phyloP scores from a whole-genome alignment of 768 basidiomycete species.

The Amanita brunnescens region DNA sequence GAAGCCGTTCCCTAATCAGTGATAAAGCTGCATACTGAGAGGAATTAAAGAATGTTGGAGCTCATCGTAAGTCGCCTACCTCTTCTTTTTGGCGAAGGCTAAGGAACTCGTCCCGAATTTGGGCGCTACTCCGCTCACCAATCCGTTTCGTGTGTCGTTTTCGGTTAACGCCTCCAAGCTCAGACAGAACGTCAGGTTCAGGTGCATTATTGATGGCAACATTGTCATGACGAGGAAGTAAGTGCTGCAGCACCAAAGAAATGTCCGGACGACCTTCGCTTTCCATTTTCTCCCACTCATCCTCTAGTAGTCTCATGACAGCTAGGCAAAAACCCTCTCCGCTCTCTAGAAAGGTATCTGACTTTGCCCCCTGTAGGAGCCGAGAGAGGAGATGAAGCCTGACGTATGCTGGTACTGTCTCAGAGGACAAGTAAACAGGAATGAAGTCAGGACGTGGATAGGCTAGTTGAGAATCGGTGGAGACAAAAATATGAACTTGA shows the following conservation, averaged over 20 bases:
- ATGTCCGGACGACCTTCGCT: conserved; percentile 71
- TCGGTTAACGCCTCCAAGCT: background rate
- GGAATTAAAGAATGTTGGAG: background rate
- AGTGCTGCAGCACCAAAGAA: conserved; percentile 51
- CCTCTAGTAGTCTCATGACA: conserved; percentile 61
- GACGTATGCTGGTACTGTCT: conserved; percentile 66
- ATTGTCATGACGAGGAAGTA: conserved; percentile 31
- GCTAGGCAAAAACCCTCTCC: conserved; percentile 71
- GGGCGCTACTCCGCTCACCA: conserved; percentile 34
- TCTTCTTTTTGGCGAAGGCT: conserved; percentile 29
- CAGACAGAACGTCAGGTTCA: background rate
- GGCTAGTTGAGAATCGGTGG: conserved; percentile 25
- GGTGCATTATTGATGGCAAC: background rate
- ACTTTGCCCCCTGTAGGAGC: conserved; percentile 48
- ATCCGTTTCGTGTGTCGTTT: background rate
- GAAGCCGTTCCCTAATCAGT: conserved; percentile 49
- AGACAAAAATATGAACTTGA: conserved; percentile 56
- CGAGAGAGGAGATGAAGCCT: conserved; percentile 72
- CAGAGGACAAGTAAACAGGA: conserved; percentile 69
- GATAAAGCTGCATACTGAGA: conserved; percentile 48
- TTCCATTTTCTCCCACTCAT: conserved; percentile 57
- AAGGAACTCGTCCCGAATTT: conserved; percentile 49
- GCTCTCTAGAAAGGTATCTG: conserved; percentile 45
- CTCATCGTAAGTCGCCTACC: conserved; percentile 14
- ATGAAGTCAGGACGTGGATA: conserved; percentile 41